Conservation (phyloP, 345 rosid genomes). For the Corymbia maculata region DNA sequence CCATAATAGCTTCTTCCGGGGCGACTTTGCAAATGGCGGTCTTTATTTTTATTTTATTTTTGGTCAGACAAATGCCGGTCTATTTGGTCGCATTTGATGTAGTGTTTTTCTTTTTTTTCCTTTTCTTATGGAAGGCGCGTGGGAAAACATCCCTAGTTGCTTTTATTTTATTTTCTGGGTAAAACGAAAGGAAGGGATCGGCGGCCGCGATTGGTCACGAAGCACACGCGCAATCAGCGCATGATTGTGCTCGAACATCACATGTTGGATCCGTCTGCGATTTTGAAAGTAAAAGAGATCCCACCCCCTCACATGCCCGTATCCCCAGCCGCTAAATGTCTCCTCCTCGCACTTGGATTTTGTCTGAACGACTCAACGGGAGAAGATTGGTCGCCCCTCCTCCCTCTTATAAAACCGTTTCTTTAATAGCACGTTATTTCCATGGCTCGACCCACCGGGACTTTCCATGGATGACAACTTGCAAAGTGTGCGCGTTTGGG, state of each 20-base stretch:
- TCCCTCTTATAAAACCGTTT: background rate
- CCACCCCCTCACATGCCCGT: background rate
- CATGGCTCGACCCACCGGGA: background rate
- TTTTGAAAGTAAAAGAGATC: background rate
- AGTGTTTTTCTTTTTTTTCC: background rate
- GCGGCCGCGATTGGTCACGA: background rate
- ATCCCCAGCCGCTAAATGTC: background rate
- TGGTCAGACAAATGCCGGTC: background rate
- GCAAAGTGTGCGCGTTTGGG: background rate
- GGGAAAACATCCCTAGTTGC: background rate
- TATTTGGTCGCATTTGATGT: background rate
- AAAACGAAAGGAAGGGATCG: background rate
- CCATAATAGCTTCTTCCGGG: background rate
- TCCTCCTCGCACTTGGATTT: background rate
- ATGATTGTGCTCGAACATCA: background rate
- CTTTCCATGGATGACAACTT: background rate
- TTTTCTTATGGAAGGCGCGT: background rate
- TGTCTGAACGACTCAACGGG: background rate
- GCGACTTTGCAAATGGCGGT: background rate
- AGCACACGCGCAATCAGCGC: background rate
- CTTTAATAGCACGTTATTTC: background rate
- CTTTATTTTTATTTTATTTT: no score
- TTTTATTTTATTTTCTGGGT: background rate
- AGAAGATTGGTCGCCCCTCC: background rate
- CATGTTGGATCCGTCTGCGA: background rate